These are phyloP conservation scores for Penicillium griseofulvum DNA, from an alignment of 2,329 filamentous ascomycete genomes.

Conservation along the genomic window DNA sequence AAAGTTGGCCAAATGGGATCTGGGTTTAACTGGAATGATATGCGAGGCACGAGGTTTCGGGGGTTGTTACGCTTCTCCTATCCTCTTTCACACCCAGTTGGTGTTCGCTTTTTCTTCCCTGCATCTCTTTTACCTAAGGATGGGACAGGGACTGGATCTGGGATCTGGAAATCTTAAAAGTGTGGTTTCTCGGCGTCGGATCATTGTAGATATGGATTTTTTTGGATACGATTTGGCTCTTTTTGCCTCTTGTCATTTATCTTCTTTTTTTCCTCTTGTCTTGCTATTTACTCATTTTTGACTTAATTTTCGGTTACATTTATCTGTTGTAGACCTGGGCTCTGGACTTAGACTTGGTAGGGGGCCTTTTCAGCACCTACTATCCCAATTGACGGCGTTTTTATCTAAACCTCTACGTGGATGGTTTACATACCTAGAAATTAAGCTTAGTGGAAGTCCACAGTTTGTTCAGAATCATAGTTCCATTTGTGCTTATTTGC, in stretches of 20 bases:
- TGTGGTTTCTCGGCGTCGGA: conserved; percentile 24
- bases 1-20: not conserved
- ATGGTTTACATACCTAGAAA: not conserved
- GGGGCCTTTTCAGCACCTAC: not conserved
- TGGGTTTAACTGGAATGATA: not conserved
- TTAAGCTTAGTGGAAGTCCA: not conserved
- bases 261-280: conserved; percentile 9
- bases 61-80: not conserved
- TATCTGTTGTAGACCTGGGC: conserved; percentile 1
- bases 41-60: not conserved
- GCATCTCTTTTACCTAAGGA: not conserved
- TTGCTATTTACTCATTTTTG: not conserved
- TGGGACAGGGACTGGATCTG: conserved; percentile 5
- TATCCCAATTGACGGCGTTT: not conserved
- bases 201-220: conserved; percentile 28
- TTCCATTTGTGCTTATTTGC: conserved; percentile 9
- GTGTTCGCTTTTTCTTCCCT: conserved; percentile 9
- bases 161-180: conserved; percentile 21
- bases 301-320: not conserved
- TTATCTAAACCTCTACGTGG: no score
- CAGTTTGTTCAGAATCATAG: not conserved
- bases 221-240: conserved; percentile 19
- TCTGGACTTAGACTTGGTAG: not conserved
- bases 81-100: conserved; percentile 12
- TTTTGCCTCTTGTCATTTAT: conserved; percentile 16